A percentile compares a stretch with the other conserved stretches of the same genome.
These are phyloP conservation scores for Colletotrichum sp. DNA, from an alignment of 2,329 filamentous ascomycete genomes.

Conservation along the genomic window DNA sequence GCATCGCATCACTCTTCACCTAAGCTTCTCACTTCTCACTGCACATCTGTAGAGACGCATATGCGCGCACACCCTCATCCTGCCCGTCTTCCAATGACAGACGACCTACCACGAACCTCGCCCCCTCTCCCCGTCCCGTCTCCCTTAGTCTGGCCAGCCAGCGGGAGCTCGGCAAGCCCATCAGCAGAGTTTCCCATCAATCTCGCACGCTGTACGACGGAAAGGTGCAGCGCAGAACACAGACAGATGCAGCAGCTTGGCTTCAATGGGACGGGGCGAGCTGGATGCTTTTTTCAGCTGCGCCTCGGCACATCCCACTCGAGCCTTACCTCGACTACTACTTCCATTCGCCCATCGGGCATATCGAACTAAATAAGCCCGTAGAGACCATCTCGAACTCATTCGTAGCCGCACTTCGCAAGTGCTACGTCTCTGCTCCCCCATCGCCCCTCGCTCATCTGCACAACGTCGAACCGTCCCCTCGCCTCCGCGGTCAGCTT, in stretches of 20 bases:
- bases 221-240: not conserved
- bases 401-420: not conserved
- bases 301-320: not conserved
- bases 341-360: not conserved
- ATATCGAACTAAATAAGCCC: not conserved
- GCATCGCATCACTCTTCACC: not conserved
- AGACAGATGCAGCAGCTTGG: not conserved
- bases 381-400: not conserved
- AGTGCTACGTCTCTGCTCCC: not conserved
- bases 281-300: not conserved
- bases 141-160: not conserved
- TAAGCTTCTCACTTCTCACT: not conserved
- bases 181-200: slow-evolving; percentile 2
- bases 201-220: not conserved
- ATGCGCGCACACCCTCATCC: not conserved
- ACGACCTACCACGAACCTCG: not conserved
- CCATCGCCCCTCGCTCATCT: not conserved
- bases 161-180: not conserved
- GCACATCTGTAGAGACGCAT: not conserved
- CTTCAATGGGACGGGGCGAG: not conserved
- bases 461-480: not conserved
- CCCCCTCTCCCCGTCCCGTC: not conserved
- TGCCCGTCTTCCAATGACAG: not conserved
- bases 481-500: not conserved
- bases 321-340: not conserved